Percentiles rank a stretch among this genome's conserved stretches.
Conservation (phyloP, 305 asterid genomes). For the Fraxinus greggii region DNA sequence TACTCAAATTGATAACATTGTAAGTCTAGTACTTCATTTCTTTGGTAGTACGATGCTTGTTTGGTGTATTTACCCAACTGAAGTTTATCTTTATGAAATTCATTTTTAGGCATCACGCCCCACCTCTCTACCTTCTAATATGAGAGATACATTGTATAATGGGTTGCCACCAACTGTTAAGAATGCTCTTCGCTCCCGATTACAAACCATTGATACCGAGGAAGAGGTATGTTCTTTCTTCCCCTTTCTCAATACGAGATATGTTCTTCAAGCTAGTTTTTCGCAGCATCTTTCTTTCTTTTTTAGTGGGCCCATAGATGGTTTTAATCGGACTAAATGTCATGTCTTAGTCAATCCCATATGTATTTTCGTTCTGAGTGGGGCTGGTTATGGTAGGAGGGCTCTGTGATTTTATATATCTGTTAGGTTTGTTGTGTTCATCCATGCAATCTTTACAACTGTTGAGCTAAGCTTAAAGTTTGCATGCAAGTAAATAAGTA, state of each 20-base stretch:
- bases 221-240: slow-evolving; percentile 53
- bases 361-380: neutral
- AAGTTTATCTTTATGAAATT: slow-evolving; percentile 25
- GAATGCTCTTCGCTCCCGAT: slow-evolving; percentile 68
- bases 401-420: neutral
- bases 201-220: slow-evolving; percentile 46
- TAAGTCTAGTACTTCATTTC: slow-evolving; percentile 40
- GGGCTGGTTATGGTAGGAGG: neutral
- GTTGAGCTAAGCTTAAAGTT: neutral
- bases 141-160: slow-evolving; percentile 81
- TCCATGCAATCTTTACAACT: neutral
- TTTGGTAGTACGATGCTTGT: slow-evolving; percentile 2
- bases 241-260: neutral
- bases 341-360: neutral
- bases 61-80: neutral
- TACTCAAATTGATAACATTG: slow-evolving; percentile 88
- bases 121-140: slow-evolving; percentile 88
- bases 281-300: neutral
- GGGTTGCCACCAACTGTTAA: slow-evolving; percentile 83
- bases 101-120: slow-evolving; percentile 81
- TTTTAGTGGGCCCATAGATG: neutral
- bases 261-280: slow-evolving; percentile 7
- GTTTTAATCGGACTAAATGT: neutral
- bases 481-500: neutral
- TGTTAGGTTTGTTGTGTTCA: neutral